Conservation (phyloP, 225 moss, liverwort and hornwort species). For the Pseudoscleropodium purum region DNA sequence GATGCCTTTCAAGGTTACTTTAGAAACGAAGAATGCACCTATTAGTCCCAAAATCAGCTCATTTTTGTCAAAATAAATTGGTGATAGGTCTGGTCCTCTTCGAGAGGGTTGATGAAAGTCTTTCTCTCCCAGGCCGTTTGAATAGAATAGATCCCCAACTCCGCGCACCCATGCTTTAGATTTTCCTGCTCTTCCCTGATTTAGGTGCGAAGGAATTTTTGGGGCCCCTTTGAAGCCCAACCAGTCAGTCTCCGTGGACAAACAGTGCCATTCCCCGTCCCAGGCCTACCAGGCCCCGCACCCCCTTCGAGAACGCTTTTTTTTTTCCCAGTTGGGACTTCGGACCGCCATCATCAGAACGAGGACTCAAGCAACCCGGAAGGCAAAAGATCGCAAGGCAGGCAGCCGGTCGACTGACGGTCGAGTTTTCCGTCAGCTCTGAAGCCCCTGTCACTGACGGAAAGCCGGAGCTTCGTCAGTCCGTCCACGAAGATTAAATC, state of each 20-base stretch:
- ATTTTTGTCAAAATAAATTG: neutral
- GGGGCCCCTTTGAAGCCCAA: neutral
- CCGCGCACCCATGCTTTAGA: neutral
- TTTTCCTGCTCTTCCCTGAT: neutral
- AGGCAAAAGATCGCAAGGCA: neutral
- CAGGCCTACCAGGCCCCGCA: neutral
- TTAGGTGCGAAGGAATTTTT: neutral
- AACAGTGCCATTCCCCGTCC: neutral
- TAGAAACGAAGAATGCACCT: neutral
- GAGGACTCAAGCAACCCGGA: neutral
- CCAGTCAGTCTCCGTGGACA: neutral
- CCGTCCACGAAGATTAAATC: neutral
- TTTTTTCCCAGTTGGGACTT: neutral
- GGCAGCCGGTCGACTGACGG: neutral
- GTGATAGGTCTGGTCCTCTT: neutral
- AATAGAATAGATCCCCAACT: neutral
- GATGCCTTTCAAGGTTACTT: accelerated
- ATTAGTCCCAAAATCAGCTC: no score
- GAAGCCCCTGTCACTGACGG: neutral
- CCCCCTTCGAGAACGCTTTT: neutral
- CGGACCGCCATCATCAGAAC: neutral
- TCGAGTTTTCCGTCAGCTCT: neutral
- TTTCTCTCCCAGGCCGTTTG: no score
- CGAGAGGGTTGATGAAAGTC: no score
- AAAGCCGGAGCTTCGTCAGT: neutral